Evolutionary conservation across 352 stramenopile genomes (phyloP).

Genomic region (Hyaloperonospora brassicae): DNA sequence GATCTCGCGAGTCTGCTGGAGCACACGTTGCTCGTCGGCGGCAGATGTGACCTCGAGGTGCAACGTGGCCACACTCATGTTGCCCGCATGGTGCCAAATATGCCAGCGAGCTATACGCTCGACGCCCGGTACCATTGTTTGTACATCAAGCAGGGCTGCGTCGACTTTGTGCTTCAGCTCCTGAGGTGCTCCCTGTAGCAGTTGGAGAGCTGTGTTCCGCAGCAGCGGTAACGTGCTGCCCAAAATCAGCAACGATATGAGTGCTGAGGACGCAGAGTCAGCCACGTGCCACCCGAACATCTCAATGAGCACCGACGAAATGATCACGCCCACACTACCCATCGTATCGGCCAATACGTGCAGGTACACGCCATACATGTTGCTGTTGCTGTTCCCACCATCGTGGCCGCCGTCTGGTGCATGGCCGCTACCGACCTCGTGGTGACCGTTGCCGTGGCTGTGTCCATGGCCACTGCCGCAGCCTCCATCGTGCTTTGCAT

Average conservation of each 20-base stretch:
- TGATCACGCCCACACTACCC: constrained; percentile 83
- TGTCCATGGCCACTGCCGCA: constrained; percentile 43
- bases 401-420: constrained; percentile 21
- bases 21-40: constrained; percentile 47
- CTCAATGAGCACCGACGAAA: constrained; percentile 81
- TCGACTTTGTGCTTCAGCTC: constrained; percentile 43
- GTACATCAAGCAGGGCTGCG: constrained; percentile 41
- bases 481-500: constrained; percentile 23
- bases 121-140: constrained; percentile 34
- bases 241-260: constrained; percentile 81
- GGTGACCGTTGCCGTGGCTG: constrained; percentile 48
- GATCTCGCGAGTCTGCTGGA: constrained; percentile 41
- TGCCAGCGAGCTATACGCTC: constrained; percentile 55
- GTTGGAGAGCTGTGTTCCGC: constrained; percentile 59
- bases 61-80: constrained; percentile 49
- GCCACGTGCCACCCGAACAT: constrained; percentile 78
- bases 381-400: constrained; percentile 74
- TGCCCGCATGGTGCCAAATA: constrained; percentile 65
- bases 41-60: constrained; percentile 44
- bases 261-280: constrained; percentile 71
- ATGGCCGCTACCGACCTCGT: constrained; percentile 42
- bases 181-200: constrained; percentile 60
- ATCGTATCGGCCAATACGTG: constrained; percentile 86
- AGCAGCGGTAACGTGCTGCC: constrained; percentile 73
- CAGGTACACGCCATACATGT: constrained; percentile 89